Evolutionary conservation across 306 rosid genomes (phyloP).

Genomic region (Pterocarpus macrocarpus): DNA sequence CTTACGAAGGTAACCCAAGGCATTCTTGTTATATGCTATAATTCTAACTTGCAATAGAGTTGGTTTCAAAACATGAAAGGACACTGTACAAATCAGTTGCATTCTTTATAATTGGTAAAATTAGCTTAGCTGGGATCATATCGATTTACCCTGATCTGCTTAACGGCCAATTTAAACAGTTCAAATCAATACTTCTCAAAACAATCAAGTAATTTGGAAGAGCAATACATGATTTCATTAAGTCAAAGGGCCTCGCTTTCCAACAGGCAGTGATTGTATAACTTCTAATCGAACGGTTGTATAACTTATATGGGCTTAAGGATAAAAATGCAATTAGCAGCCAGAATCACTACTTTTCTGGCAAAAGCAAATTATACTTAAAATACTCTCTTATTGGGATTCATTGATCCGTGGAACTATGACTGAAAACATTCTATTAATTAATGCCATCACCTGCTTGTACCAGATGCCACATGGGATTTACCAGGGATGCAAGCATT

Average conservation of each 20-base stretch:
- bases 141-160: not conserved
- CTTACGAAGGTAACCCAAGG: too few relatives aligned
- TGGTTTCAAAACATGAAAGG: constrained; percentile 1
- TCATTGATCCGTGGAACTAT: constrained; percentile 42
- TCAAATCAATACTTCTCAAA: not conserved
- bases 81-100: not conserved
- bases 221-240: not conserved
- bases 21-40: not conserved
- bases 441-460: constrained; percentile 46
- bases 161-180: constrained; percentile 4
- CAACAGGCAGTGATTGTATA: not conserved
- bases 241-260: not conserved
- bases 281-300: not conserved
- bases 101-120: not conserved
- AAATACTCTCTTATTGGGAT: constrained; percentile 14
- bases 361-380: constrained; percentile 6
- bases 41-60: not conserved
- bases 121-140: not conserved
- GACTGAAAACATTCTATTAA: constrained; percentile 39
- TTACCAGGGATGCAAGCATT: constrained; percentile 57
- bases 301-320: not conserved
- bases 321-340: not conserved
- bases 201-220: not conserved
- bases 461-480: constrained; percentile 52
- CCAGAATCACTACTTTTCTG: constrained; percentile 2